A percentile compares a stretch with the other conserved stretches of the same genome.
phyloP scores from a whole-genome alignment of 352 stramenopile genomes.

The Pythium sp. region DNA sequence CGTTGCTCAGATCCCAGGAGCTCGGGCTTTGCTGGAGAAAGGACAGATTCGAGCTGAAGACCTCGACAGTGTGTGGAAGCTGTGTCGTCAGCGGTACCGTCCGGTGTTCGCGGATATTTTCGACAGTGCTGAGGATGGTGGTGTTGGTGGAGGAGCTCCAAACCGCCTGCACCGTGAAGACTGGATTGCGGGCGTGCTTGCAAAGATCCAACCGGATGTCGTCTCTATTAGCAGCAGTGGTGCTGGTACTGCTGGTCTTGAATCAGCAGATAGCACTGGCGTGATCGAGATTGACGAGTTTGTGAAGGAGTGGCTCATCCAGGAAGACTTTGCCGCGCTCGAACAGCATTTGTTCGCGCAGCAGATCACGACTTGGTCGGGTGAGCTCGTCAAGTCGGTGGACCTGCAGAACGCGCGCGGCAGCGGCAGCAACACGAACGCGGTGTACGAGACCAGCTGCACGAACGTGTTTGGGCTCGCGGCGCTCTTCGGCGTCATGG shows the following conservation, averaged over 20 bases:
- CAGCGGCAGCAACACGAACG: conserved; percentile 53
- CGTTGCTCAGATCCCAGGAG: conserved; percentile 21
- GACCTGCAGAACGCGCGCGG: conserved; percentile 44
- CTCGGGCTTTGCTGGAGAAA: conserved; percentile 18
- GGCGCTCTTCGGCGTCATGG: conserved; percentile 76
- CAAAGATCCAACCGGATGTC: conserved; percentile 35
- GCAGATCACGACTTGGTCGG: conserved; percentile 39
- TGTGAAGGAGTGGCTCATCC: conserved; percentile 74
- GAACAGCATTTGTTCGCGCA: conserved; percentile 53
- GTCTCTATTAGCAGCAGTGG: not conserved
- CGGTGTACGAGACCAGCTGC: conserved; percentile 69
- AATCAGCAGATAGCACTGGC: not conserved
- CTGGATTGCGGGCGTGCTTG: conserved; percentile 43
- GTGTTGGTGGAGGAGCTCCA: conserved; percentile 4
- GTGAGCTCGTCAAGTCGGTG: conserved; percentile 43
- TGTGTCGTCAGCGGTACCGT: conserved; percentile 32
- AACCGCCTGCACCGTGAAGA: conserved; percentile 20
- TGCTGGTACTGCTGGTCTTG: not conserved
- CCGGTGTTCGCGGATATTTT: not conserved
- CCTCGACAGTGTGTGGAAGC: conserved; percentile 50
- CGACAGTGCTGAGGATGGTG: not conserved
- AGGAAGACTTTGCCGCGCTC: conserved; percentile 58
- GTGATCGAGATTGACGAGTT: conserved; percentile 55
- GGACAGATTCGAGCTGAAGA: conserved; percentile 32
- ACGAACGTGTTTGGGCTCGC: conserved; percentile 65